These are phyloP conservation scores for Phytomonas serpens DNA, from an alignment of 208 protist genomes.

Conservation along the genomic window DNA sequence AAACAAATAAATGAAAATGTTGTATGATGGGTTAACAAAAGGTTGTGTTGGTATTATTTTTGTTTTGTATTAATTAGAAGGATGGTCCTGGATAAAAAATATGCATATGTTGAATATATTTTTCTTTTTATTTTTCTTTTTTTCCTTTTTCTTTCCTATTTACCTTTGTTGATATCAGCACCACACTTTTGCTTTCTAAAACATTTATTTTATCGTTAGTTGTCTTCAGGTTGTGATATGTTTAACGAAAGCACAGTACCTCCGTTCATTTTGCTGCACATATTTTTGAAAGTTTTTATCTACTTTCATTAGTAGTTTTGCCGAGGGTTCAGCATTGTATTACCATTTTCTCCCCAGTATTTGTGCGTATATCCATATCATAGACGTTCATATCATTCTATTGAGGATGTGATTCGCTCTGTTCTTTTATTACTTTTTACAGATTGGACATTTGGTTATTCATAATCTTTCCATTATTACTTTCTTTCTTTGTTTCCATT, in stretches of 20 bases:
- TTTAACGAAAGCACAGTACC: not conserved
- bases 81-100: not conserved
- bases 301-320: not conserved
- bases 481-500: not conserved
- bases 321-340: not conserved
- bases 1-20: not conserved
- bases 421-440: not conserved
- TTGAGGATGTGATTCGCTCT: not conserved
- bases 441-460: slow-evolving; percentile 3
- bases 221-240: not conserved
- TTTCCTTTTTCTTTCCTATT: slow-evolving; percentile 3
- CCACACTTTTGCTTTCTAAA: not conserved
- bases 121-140: not conserved
- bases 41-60: slow-evolving; percentile 1
- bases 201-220: not conserved
- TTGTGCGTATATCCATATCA: not conserved
- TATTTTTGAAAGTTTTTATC: too few relatives aligned
- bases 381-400: not conserved
- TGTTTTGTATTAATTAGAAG: slow-evolving; percentile 1
- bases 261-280: not conserved
- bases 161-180: not conserved
- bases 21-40: not conserved
- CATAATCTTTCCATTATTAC: not conserved
- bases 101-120: not conserved
- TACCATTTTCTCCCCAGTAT: not conserved